These are phyloP conservation scores for Sporothrix luriei DNA, from an alignment of 2,329 filamentous ascomycete species.

Conservation along the genomic window DNA sequence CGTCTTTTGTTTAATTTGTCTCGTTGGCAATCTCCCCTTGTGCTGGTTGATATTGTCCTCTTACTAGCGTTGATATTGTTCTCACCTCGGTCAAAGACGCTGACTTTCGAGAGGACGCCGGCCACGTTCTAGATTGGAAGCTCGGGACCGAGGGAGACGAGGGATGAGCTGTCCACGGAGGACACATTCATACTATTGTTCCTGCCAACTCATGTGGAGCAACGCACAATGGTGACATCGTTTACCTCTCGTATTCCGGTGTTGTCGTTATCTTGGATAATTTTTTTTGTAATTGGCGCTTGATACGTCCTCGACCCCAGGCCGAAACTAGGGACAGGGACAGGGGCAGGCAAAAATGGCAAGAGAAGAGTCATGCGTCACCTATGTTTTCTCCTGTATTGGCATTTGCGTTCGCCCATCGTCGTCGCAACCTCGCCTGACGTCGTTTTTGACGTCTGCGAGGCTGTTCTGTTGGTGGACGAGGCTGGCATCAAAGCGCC, in stretches of 20 bases:
- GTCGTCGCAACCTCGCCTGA: too few relatives aligned
- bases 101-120: neutral
- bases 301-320: too few relatives aligned
- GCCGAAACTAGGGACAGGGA: too few relatives aligned
- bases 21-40: neutral
- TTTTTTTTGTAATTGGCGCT: neutral
- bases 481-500: constrained; percentile 4
- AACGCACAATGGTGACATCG: neutral
- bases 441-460: neutral
- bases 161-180: neutral
- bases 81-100: neutral
- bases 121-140: too few relatives aligned
- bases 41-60: neutral
- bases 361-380: too few relatives aligned
- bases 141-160: neutral
- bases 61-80: constrained; percentile 11
- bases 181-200: neutral
- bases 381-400: too few relatives aligned
- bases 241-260: neutral
- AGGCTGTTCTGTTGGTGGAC: constrained; percentile 11
- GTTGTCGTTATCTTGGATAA: neutral
- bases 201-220: neutral
- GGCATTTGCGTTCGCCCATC: too few relatives aligned
- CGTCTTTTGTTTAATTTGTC: neutral
- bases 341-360: too few relatives aligned